Base-by-base conservation (phyloP, 164 flowering plant species). In the Berberis thunbergii region DNA sequence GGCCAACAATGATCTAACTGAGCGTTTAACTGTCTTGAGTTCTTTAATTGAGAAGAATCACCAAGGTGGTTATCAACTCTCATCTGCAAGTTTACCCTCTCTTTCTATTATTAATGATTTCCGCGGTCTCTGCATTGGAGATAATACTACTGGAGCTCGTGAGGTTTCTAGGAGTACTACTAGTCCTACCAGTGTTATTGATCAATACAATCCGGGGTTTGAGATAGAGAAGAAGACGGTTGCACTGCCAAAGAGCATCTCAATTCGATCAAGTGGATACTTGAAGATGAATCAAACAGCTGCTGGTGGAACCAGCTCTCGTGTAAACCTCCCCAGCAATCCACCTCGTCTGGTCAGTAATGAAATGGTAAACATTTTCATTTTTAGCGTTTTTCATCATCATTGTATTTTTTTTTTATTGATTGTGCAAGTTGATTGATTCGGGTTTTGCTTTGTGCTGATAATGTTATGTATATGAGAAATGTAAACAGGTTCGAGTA, bases 161-260 rank as follows among this genome's bases (percentile, higher is more conserved):
- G 45, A 38, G 45, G 60, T 7, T 3, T 7, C 41, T 9, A 40
- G 44, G 58, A 49, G 63, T 49, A 77, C 63, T 10, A 72, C 72
- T 65, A 84, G 84, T 67, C 90, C 92, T 0, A 81, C 83, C 48
- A 80, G 85, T 50, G 89, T 83, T 61, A 76, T 81, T 11, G 83
- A 73, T 56, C 68, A 48, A 12, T 40, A 57, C 9, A 55, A 3
- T 12, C 42, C 6, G 11, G 52, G 42, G 43, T 71, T 55, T 45
- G 77, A 73, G 60, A 64, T 7, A 65, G 43, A 58, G 57, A 42
- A 71, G 72, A 41, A 78, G 45, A 72, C 86, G 50, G 80, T 78
- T 60, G 41, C 80, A 38, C 60, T 92, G 77, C 96, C 98, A 0
- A 92, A 92, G 79, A 89, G 98, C 59, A 92, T 92, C 38, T 87